phyloP scores from a whole-genome alignment of 1,139 yeast species.

The Candida sanyaensis region DNA sequence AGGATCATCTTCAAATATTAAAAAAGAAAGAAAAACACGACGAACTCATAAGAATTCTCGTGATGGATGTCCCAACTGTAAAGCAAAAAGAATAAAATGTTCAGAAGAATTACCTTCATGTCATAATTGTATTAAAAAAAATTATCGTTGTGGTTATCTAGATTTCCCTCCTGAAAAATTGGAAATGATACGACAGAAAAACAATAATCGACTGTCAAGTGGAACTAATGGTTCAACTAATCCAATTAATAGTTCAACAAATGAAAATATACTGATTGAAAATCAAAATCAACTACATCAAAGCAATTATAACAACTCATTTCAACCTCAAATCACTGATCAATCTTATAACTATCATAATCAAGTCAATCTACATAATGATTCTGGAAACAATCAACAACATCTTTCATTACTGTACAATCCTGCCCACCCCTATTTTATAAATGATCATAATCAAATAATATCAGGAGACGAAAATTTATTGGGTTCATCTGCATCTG shows the following conservation, averaged over 20 bases:
- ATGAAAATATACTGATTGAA: background rate
- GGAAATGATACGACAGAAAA: conserved; percentile 34
- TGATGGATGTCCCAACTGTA: conserved; percentile 50
- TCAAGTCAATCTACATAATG: background rate
- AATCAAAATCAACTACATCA: background rate
- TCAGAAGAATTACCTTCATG: conserved; percentile 47
- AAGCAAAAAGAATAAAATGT: conserved; percentile 46
- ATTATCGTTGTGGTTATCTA: conserved; percentile 43
- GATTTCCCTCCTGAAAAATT: conserved; percentile 43
- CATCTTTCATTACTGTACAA: background rate
- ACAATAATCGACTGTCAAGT: conserved; percentile 23
- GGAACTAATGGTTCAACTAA: background rate
- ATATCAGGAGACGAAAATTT: background rate
- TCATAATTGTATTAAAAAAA: conserved; percentile 39
- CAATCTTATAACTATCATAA: background rate
- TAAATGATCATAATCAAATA: conserved; percentile 2
- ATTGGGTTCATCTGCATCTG: background rate
- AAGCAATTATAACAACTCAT: background rate
- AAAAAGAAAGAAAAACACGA: conserved; percentile 42
- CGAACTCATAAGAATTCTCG: conserved; percentile 48
- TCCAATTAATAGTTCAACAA: background rate
- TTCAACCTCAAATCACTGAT: background rate
- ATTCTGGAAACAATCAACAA: background rate
- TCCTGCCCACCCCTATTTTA: background rate
- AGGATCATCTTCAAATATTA: background rate